Percentiles rank a stretch among this genome's conserved stretches.
Conservation (phyloP, 768 basidiomycete species). For the Tricholoma flavovirens region DNA sequence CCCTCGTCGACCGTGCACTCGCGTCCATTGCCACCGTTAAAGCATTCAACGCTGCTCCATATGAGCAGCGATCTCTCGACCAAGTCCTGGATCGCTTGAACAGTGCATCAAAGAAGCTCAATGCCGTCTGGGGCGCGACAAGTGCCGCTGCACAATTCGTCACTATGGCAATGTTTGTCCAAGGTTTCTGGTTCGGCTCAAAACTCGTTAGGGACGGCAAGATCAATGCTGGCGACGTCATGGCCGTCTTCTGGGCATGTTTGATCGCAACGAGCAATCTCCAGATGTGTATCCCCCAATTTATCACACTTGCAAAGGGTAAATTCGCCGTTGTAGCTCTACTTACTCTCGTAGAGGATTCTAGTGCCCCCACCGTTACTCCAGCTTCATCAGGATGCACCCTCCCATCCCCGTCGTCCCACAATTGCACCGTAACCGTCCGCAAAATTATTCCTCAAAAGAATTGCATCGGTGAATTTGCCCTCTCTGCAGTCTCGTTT, state of each 20-base stretch:
- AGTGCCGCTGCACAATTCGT: conserved; percentile 71
- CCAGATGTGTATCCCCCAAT: conserved; percentile 79
- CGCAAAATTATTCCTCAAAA: conserved; percentile 59
- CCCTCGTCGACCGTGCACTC: conserved; percentile 72
- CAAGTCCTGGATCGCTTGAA: conserved; percentile 40
- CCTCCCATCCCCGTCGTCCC: conserved; percentile 5
- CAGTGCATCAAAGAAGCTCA: conserved; percentile 45
- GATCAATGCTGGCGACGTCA: conserved; percentile 69
- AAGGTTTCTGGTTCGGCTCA: conserved; percentile 94
- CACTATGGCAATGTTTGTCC: conserved; percentile 90
- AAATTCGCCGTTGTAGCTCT: conserved; percentile 75
- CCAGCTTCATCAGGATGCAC: background rate
- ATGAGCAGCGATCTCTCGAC: conserved; percentile 41
- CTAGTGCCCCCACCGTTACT: background rate
- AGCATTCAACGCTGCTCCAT: conserved; percentile 73
- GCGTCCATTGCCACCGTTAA: conserved; percentile 82
- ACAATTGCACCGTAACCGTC: conserved; percentile 26
- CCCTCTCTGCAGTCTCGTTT: conserved; percentile 70
- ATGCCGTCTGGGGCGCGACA: conserved; percentile 71
- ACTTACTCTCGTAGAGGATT: conserved; percentile 48
- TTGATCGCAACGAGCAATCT: conserved; percentile 84
- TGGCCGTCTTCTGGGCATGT: conserved; percentile 98
- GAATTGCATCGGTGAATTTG: conserved; percentile 65
- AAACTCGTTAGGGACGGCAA: conserved; percentile 77
- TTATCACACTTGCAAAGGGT: conserved; percentile 74